phyloP scores from a whole-genome alignment of 169 alveolate genomes.

The Plasmodium malariae region DNA sequence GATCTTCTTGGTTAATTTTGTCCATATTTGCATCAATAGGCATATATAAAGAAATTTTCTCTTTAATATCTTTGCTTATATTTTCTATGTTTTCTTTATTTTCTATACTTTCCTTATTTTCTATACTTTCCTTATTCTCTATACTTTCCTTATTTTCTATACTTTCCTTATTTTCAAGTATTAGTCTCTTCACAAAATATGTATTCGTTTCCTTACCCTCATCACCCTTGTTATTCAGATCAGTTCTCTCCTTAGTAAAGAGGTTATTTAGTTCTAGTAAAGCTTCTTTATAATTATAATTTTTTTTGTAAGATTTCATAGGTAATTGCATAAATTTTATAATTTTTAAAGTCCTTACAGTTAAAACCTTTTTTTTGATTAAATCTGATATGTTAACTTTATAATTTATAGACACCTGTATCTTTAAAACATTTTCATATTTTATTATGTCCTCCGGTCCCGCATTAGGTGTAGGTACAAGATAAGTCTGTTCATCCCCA shows the following conservation, averaged over 20 bases:
- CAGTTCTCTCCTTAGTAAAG: too few relatives aligned
- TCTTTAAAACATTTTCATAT: constrained; percentile 35
- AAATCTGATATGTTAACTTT: constrained; percentile 15
- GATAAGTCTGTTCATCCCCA: neutral
- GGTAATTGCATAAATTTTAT: constrained; percentile 51
- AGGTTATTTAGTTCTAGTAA: constrained; percentile 21
- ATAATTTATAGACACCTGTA: constrained; percentile 21
- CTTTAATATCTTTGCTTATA: neutral
- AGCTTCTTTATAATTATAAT: constrained; percentile 8
- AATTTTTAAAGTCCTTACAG: constrained; percentile 51
- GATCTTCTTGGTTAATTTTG: constrained; percentile 6
- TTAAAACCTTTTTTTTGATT: constrained; percentile 26
- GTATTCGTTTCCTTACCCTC: too few relatives aligned
- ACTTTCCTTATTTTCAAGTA: neutral
- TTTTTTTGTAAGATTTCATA: constrained; percentile 19
- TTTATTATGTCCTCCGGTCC: constrained; percentile 42
- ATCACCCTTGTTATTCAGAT: too few relatives aligned
- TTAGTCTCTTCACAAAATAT: neutral
- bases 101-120: neutral
- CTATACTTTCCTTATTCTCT: neutral
- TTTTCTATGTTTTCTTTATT: too few relatives aligned
- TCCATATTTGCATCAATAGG: neutral
- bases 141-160: neutral
- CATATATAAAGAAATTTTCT: constrained; percentile 17
- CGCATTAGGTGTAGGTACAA: constrained; percentile 9